phyloP scores from a whole-genome alignment of 495 filamentous ascomycete genomes.

The Hyaloscypha bicolor region DNA sequence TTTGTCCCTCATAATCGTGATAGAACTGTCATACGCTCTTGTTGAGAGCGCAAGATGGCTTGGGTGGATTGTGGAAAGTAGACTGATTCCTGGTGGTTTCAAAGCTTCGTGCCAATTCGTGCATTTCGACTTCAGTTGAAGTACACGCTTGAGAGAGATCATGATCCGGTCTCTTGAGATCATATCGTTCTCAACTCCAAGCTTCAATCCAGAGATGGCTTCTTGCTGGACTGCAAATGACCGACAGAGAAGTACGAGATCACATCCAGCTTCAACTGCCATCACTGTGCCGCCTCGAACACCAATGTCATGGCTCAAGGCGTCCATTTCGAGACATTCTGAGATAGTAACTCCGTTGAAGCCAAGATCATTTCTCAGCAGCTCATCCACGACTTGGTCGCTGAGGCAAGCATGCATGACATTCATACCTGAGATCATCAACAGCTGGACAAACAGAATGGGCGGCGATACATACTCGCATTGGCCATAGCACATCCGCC shows the following conservation, averaged over 20 bases:
- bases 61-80: slow-evolving; percentile 76
- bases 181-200: slow-evolving; percentile 83
- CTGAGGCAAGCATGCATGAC: slow-evolving; percentile 91
- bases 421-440: slow-evolving; percentile 55
- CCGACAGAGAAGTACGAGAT: slow-evolving; percentile 81
- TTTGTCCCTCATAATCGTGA: slow-evolving; percentile 83
- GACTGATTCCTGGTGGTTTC: slow-evolving; percentile 71
- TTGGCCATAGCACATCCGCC: slow-evolving; percentile 87
- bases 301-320: slow-evolving; percentile 85
- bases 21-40: slow-evolving; percentile 81
- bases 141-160: slow-evolving; percentile 71
- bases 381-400: slow-evolving; percentile 85
- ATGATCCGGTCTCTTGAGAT: slow-evolving; percentile 75
- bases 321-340: slow-evolving; percentile 95
- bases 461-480: slow-evolving; percentile 48
- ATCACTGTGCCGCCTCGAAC: slow-evolving; percentile 92
- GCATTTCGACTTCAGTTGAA: slow-evolving; percentile 73
- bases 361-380: slow-evolving; percentile 77
- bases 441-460: not conserved
- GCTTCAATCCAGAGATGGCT: slow-evolving; percentile 80
- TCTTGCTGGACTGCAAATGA: slow-evolving; percentile 85
- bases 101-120: slow-evolving; percentile 85
- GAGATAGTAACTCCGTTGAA: slow-evolving; percentile 92
- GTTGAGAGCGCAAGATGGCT: slow-evolving; percentile 77
- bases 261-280: slow-evolving; percentile 91